These are phyloP conservation scores for Colletotrichum sp. DNA, from an alignment of 2,329 filamentous ascomycete species.

Conservation along the genomic window DNA sequence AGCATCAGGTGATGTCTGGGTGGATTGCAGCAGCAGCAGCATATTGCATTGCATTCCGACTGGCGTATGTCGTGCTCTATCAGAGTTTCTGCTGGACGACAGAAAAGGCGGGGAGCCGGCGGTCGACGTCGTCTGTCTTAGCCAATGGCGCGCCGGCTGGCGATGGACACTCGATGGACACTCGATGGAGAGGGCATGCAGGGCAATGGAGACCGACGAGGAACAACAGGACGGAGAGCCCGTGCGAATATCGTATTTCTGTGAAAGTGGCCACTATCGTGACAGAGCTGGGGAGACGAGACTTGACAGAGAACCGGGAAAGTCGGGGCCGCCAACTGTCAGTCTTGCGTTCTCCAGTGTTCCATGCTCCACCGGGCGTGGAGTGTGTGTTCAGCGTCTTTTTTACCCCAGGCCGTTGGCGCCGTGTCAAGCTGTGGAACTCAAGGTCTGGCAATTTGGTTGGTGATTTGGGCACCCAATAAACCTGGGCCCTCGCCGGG, in stretches of 20 bases:
- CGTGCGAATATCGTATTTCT: neutral
- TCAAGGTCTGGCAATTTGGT: neutral
- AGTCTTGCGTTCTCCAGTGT: neutral
- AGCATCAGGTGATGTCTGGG: neutral
- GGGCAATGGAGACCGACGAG: neutral
- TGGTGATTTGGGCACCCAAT: neutral
- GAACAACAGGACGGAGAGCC: neutral
- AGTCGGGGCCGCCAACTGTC: neutral
- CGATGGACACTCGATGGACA: neutral
- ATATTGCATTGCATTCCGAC: neutral
- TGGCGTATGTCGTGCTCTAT: neutral
- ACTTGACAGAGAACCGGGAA: neutral
- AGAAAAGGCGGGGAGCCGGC: neutral
- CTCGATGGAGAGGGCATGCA: neutral
- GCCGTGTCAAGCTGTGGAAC: neutral
- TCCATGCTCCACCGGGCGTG: neutral
- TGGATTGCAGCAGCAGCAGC: neutral
- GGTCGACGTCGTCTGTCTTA: neutral
- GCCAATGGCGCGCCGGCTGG: neutral
- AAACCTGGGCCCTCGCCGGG: neutral
- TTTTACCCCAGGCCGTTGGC: neutral
- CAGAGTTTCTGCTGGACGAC: neutral
- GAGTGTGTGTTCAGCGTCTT: neutral
- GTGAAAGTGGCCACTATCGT: neutral
- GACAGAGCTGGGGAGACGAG: neutral